Evolutionary conservation across 768 basidiomycete genomes (phyloP), one percentile per base, ranked within the genome.

Genomic region (Vishniacozyma victoriae): DNA sequence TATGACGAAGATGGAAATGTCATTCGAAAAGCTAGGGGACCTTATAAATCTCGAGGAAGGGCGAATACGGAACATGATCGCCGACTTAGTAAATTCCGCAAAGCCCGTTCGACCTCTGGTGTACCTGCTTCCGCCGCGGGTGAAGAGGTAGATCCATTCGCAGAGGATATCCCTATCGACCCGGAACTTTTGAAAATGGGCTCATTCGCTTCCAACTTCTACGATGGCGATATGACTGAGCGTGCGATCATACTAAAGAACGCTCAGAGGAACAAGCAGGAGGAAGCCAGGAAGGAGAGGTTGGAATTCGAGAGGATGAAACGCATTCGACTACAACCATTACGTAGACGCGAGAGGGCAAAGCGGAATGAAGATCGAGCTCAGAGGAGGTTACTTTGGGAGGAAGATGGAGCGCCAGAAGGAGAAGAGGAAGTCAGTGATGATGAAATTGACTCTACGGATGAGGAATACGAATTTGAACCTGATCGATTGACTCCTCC

Each of bases 401-500:
- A 24, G 15, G n/a, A n/a, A n/a, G n/a, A n/a, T n/a, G n/a, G n/a
- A n/a, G n/a, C n/a, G n/a, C n/a, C n/a, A n/a, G n/a, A n/a, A n/a
- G n/a, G n/a, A n/a, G n/a, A n/a, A n/a, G n/a, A n/a, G n/a, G 31
- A 35, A 14, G 46, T 53, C 23, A 43, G 35, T 27, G 25, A 19
- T n/a, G 66, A 68, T 37, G 57, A 59, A 18, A 50, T 45, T 16
- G 56, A 68, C 46, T 60, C 55, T 0, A n/a, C n/a, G n/a, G 60
- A 57, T 35, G 54, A 57, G 27, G 62, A 63, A n/a, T 64, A 24
- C 40, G 59, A 58, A 41, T 18, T 57, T 16, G 36, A 39, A 15
- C 60, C 64, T 24, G 64, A 62, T 25, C 39, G 59, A 35, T 38
- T 63, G 44, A 63, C 60, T 20, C 58, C 58, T 27, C 46, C 40